Evolutionary conservation across 1,284 basidiomycete species (phyloP).

Genomic region (Heterobasidion parviporum): DNA sequence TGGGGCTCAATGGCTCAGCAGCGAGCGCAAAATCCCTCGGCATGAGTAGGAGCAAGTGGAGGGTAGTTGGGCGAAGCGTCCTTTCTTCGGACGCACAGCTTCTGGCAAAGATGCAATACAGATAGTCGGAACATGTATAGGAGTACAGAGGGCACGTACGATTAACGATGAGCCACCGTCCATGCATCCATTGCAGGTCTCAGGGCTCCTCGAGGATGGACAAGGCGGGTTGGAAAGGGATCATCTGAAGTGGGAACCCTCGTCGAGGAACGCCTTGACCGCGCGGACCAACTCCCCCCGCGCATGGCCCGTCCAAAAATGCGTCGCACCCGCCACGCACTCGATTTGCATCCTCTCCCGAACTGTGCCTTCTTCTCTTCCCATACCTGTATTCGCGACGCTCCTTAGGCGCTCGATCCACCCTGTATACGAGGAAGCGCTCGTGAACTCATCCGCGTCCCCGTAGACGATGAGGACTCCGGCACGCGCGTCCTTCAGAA

Average conservation of each 20-base stretch:
- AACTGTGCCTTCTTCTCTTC: neutral
- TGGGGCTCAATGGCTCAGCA: too few species aligned
- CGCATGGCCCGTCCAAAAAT: conserved; percentile 32
- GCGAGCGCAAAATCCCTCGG: too few species aligned
- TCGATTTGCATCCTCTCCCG: conserved; percentile 18
- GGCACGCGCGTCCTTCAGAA: conserved; percentile 34
- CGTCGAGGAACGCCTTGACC: conserved; percentile 12
- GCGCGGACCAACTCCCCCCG: conserved; percentile 9
- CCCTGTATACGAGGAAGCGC: conserved; percentile 37
- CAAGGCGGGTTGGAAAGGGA: neutral
- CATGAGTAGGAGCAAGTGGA: too few species aligned
- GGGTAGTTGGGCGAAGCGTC: too few species aligned
- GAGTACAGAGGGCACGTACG: too few species aligned
- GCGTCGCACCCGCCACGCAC: conserved; percentile 32
- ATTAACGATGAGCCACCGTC: too few species aligned
- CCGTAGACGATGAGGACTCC: conserved; percentile 63
- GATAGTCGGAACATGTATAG: too few species aligned
- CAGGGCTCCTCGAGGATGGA: too few species aligned
- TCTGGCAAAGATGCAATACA: too few species aligned
- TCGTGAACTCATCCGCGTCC: conserved; percentile 67
- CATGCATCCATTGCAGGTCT: too few species aligned
- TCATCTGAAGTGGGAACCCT: neutral
- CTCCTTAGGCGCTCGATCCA: conserved; percentile 41
- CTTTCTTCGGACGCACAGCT: too few species aligned
- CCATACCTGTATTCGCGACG: neutral